Base-by-base conservation (phyloP, 2,329 filamentous ascomycete species). In the Phaeosphaeria sp. region DNA sequence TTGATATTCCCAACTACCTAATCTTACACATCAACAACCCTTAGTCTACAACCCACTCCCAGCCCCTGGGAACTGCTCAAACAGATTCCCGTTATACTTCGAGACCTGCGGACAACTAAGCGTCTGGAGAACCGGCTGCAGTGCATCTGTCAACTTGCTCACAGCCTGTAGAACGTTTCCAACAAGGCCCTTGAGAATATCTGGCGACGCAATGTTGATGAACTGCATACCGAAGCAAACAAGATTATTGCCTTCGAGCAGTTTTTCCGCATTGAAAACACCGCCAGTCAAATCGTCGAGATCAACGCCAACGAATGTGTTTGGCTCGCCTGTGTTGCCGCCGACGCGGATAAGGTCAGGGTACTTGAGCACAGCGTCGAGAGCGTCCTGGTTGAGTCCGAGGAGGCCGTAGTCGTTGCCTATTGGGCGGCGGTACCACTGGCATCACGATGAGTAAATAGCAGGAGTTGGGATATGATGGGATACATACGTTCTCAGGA, bases 271-370 rank as follows among this genome's bases (percentile, higher is more conserved):
- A 9, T 68, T 66, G 54, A 64, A 65, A 4, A 56, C 56, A 24
- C 64, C 64, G 7, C 64, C 62, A 13, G 65, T 68, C 1, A 68
- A 51, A 9, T 68, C 62, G 1, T 46, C 49, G 3, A 68, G 43
- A 22, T 68, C 59, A 13, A 68, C 56, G 9, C 64, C 64, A 17
- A 60, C 58, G 22, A 68, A 68, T 0, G 64, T 54, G 20, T 68
- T 64, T 2, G 57, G 57, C 3, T 61, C 61, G 8, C 64, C 64
- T 1, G 65, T 68, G 18, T 68, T 68, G 13, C 65, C 64, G n/a
- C 65, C 65, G 18, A 68, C 17, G 17, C 62, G 60, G 13, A 61
- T 43, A 17, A 65, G 61, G 24, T 56, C 65, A 17, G 53, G 65
- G 49, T 59, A 66, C 59, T 39, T 39, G 15, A 39, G 36, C 11